These are phyloP conservation scores for Saccharomyces mikatae DNA, from an alignment of 805 yeast species.

Conservation along the genomic window DNA sequence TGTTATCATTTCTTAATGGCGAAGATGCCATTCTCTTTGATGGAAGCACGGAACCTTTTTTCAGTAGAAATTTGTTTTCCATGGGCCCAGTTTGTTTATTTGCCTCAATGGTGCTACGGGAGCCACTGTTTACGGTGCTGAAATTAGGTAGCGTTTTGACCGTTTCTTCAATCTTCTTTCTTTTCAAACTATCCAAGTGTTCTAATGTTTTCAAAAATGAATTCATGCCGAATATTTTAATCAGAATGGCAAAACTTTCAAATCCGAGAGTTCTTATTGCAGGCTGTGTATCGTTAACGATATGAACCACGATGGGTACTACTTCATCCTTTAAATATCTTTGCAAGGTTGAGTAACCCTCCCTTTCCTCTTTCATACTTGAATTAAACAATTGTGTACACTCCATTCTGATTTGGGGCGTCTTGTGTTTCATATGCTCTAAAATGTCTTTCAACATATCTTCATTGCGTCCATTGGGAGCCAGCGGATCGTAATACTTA, in stretches of 20 bases:
- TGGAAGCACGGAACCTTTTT: slow-evolving; percentile 38
- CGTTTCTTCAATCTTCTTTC: slow-evolving; percentile 56
- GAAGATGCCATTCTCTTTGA: slow-evolving; percentile 65
- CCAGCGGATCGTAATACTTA: slow-evolving; percentile 36
- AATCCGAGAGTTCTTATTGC: slow-evolving; percentile 74
- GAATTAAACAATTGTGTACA: slow-evolving; percentile 56
- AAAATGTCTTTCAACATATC: slow-evolving; percentile 51
- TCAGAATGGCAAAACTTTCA: slow-evolving; percentile 68
- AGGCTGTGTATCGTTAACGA: slow-evolving; percentile 77
- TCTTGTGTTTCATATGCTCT: slow-evolving; percentile 59
- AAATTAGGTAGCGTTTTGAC: slow-evolving; percentile 30
- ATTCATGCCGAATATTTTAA: slow-evolving; percentile 72
- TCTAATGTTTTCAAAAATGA: slow-evolving; percentile 47
- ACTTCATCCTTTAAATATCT: slow-evolving; percentile 10
- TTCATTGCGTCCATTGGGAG: slow-evolving; percentile 14
- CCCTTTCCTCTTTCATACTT: slow-evolving; percentile 38
- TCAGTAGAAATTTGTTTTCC: slow-evolving; percentile 2
- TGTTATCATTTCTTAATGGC: slow-evolving; percentile 43
- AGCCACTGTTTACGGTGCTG: slow-evolving; percentile 2
- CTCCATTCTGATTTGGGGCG: slow-evolving; percentile 74
- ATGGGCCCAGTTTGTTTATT: slow-evolving; percentile 4
- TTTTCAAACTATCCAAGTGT: slow-evolving; percentile 69
- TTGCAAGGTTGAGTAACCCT: slow-evolving; percentile 14
- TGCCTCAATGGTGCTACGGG: slow-evolving; percentile 8
- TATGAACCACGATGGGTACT: slow-evolving; percentile 39